These are phyloP conservation scores for Trichoderma sp. DNA, from an alignment of 2,329 filamentous ascomycete species.

Conservation along the genomic window DNA sequence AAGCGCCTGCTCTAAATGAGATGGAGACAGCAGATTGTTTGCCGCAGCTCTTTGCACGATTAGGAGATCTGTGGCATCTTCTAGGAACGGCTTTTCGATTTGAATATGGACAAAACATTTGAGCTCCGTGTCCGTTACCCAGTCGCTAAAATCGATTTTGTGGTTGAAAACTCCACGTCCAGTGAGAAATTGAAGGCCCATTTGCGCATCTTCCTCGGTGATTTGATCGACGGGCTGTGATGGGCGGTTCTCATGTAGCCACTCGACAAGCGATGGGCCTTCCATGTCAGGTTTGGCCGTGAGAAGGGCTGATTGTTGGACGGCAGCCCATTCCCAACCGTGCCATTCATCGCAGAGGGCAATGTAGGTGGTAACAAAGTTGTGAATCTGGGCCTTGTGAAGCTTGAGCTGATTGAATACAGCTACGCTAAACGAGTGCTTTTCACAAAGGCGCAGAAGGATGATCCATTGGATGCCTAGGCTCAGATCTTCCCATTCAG, in stretches of 20 bases:
- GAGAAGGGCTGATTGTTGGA: not conserved
- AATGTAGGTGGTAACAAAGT: slow-evolving; percentile 5
- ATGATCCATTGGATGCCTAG: slow-evolving; percentile 13
- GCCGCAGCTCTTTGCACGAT: not conserved
- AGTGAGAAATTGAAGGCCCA: slow-evolving; percentile 3
- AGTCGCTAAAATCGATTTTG: not conserved
- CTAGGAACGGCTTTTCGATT: not conserved
- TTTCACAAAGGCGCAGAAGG: not conserved
- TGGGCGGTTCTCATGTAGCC: slow-evolving; percentile 12
- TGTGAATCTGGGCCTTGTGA: not conserved
- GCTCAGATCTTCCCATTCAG: slow-evolving; percentile 9
- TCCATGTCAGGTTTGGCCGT: not conserved
- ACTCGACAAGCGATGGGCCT: not conserved
- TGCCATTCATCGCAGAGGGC: slow-evolving; percentile 14
- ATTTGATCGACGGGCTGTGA: not conserved
- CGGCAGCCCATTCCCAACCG: not conserved
- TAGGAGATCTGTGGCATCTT: not conserved
- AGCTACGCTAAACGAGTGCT: not conserved
- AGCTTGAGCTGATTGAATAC: not conserved
- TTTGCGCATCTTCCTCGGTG: not conserved
- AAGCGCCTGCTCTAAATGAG: not conserved
- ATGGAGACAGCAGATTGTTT: not conserved
- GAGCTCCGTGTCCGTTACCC: not conserved
- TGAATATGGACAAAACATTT: slow-evolving; percentile 1
- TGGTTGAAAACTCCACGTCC: not conserved